These are phyloP conservation scores for Tripterygium wilfordii DNA, from an alignment of 177 flowering plant genomes.

Conservation along the genomic window DNA sequence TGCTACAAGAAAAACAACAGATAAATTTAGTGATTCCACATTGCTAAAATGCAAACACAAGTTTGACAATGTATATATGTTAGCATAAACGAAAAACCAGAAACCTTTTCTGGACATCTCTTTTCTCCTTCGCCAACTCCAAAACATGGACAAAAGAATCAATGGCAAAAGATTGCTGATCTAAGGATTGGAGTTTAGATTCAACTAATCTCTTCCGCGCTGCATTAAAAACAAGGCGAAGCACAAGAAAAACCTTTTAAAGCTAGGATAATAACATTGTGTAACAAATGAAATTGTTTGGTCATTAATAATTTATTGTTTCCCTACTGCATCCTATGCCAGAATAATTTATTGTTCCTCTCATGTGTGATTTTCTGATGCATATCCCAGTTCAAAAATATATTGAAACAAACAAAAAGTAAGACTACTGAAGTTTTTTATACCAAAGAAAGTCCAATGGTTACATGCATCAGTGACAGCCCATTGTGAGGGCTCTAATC, in stretches of 20 bases:
- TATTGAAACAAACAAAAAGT: no score
- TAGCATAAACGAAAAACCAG: not conserved
- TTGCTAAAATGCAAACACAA: not conserved
- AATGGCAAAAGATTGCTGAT: constrained; percentile 39
- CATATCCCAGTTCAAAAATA: no score
- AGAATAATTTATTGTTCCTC: no score
- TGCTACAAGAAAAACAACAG: constrained; percentile 44
- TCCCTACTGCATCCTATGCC: no score
- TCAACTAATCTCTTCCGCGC: constrained; percentile 76
- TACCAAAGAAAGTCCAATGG: no score
- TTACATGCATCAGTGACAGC: no score
- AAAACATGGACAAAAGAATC: constrained; percentile 60
- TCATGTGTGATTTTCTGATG: no score
- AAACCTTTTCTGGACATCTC: constrained; percentile 80
- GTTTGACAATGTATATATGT: not conserved
- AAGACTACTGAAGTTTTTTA: no score
- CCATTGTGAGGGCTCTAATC: no score
- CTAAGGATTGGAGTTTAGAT: constrained; percentile 58
- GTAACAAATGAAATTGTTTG: no score
- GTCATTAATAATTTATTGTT: no score
- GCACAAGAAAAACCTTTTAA: not conserved
- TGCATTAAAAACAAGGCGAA: constrained; percentile 27
- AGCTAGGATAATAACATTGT: no score
- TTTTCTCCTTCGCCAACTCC: constrained; percentile 64
- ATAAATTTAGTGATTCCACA: not conserved